Evolutionary conservation across 306 rosid genomes (phyloP), one percentile per base, ranked within the genome.

Genomic region (Carpinus viminea): DNA sequence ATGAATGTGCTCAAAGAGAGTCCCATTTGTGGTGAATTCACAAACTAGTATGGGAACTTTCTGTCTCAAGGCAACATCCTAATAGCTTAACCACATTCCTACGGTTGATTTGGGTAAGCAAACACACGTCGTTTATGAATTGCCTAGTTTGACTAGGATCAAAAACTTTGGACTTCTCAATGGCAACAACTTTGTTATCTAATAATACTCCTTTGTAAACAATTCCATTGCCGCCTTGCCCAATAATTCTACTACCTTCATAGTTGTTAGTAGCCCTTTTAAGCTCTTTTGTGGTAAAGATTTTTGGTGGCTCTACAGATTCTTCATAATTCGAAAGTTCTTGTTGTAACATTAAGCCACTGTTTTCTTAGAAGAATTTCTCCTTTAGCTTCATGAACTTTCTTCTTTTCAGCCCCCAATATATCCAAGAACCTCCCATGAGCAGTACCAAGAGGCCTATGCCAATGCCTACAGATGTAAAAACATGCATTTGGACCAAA

Each of bases 181-280:
- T 41, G 1, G 45, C 92, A 3, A 86, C 75, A 0, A n/a, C 52
- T 45, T 8, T 70, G 1, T 76, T 75, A 1, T 78, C 78, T 16
- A 1, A 52, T 45, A 89, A 56, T 1, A 79, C 15, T 43, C 89
- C 91, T 73, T 72, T 85, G 69, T 87, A 87, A 18, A 83, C 85
- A n/a, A 77, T 89, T 4, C 91, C 91, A 0, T 57, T 76, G 0
- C 91, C 89, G 2, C 89, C 91, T 73, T 71, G 68, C 1, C 93
- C 89, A 5, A 89, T 13, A 2, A 89, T 17, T 45, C 46, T 65
- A 0, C 8, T 36, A 20, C 79, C 84, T 13, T 82, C 41, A 0
- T 68, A 87, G 9, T 85, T 81, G 77, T 87, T 54, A 11, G 91
- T 87, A 1, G 88, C 93, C 12, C 81, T 79, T 15, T 82, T 74